Base-by-base conservation (phyloP, 257 asterid genomes). In the Verbena officinalis region DNA sequence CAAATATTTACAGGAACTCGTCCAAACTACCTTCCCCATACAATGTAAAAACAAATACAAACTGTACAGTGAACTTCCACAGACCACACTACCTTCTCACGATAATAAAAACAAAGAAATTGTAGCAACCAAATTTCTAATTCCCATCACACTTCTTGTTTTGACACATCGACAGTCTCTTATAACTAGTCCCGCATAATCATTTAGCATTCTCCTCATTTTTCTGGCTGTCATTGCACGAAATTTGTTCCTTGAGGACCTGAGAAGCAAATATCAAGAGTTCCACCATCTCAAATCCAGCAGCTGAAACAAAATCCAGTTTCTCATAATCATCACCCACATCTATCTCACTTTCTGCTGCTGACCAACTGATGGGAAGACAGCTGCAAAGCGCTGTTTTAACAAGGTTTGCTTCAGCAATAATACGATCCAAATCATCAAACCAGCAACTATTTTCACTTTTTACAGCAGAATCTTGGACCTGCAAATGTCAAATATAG, bases 271-370 rank as follows among this genome's bases (percentile, higher is more conserved):
- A 78, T 30, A 85, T 72, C 85, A 87, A 73, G 70, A 92, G 97
- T 81, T 92, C 97, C 69, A 92, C 90, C 95, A 92, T 89, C 80
- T 92, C 97, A 64, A 76, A 76, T 20, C 97, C 98, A 46, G 93
- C 96, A 48, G 90, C 97, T 22, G 96, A 85, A 64, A 92, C 97
- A 61, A 92, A 82, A 67, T 92, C 96, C 14, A 82, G 65, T 52
- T 78, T 89, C 52, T 71, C 82, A 16, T 10, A 46, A 53, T 9
- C 36, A 67, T 34, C 70, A 22, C 8, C 42, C 24, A 7, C 68
- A 31, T 74, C 50, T 16, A 43, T 39, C 50, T 75, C 78, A 20
- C 53, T 71, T 43, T 55, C 36, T 17, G 84, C 65, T 71, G 77
- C 84, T 3, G 86, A 85, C 97, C 97, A 89, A 70, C 96, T 82